phyloP scores from a whole-genome alignment of 306 rosid genomes.

The Glycyrrhiza uralensis region DNA sequence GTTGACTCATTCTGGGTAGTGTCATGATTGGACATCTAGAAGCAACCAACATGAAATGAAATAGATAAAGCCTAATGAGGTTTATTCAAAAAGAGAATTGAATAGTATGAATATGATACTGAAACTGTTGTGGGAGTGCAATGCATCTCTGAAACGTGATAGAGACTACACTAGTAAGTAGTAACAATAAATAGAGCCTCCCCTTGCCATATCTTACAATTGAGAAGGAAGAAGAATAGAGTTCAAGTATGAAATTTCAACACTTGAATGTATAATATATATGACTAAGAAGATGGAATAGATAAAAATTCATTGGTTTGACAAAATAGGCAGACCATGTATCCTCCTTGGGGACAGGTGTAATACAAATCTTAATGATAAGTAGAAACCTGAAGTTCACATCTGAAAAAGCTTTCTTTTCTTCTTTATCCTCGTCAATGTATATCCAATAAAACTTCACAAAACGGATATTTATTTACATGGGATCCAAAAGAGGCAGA shows the following conservation, averaged over 20 bases:
- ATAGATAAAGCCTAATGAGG: slow-evolving; percentile 15
- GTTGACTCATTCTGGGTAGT: slow-evolving; percentile 52
- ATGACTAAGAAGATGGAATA: not conserved
- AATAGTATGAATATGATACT: slow-evolving; percentile 9
- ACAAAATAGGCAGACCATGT: not conserved
- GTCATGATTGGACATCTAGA: slow-evolving; percentile 49
- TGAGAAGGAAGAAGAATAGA: not conserved
- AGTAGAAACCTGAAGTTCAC: slow-evolving; percentile 7
- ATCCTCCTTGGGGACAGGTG: not conserved
- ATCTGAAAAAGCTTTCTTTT: not conserved
- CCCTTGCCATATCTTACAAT: not conserved
- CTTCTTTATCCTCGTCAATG: not conserved
- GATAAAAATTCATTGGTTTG: not conserved
- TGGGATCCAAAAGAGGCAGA: not conserved
- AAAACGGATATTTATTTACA: not conserved
- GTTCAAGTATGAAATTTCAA: not conserved
- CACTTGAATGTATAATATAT: not conserved
- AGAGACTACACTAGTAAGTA: not conserved
- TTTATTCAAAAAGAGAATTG: slow-evolving; percentile 3
- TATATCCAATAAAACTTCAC: not conserved
- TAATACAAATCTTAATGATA: slow-evolving; percentile 1
- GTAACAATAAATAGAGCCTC: not conserved
- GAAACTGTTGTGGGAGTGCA: not conserved
- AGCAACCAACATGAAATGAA: slow-evolving; percentile 22
- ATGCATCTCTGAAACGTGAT: slow-evolving; percentile 1